Evolutionary conservation across 108 stramenopile species (phyloP), one percentile per base, ranked within the genome.

Genomic region (Stephanodiscus minutulus): DNA sequence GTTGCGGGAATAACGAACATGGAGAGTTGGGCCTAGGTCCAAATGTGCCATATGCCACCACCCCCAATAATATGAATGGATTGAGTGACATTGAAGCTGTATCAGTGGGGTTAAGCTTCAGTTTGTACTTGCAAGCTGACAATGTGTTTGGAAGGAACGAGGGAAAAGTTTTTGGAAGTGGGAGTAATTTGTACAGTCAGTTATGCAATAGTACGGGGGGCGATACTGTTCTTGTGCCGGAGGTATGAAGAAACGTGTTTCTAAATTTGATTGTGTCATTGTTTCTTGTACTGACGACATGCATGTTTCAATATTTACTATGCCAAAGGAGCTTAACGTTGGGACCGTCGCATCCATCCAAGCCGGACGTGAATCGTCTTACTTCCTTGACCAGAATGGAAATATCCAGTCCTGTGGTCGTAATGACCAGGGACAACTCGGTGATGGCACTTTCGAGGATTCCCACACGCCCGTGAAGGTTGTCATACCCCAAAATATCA

Each of bases 11-110:
- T 25, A 81, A 81, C 43, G 61, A 66, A 12, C 35, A 73, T 46
- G 76, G 80, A 21, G 71, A 77, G 65, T 41, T 77, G 36, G 80
- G 80, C 24, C 47, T 71, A 31, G 80, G 70, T 11, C 63, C 20
- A 2, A 41, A 56, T 43, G 37, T 59, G 7, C 13, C 17, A 20
- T n/a, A 25, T 6, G 33, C 68, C 3, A 55, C 56, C 6, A 25
- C 13, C 5, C 37, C 57, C 22, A 24, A 37, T 18, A 15, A 59
- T 3, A 41, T 12, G 27, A 44, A 46, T 35, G 41, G 46, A 20
- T 25, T 41, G 37, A 28, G 9, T n/a, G 28, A 36, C 18, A 58
- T 57, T 55, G 20, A 20, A 43, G 68, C 55, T 7, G 24, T 70
- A 35, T 59, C 57, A 20, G 56, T 44, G 4, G 68, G 68, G 2